A percentile compares a stretch with the other conserved stretches of the same genome.
These are phyloP conservation scores for Fimicolochytrium jonesii DNA, from an alignment of 192 early-diverging fungal species.

Conservation along the genomic window DNA sequence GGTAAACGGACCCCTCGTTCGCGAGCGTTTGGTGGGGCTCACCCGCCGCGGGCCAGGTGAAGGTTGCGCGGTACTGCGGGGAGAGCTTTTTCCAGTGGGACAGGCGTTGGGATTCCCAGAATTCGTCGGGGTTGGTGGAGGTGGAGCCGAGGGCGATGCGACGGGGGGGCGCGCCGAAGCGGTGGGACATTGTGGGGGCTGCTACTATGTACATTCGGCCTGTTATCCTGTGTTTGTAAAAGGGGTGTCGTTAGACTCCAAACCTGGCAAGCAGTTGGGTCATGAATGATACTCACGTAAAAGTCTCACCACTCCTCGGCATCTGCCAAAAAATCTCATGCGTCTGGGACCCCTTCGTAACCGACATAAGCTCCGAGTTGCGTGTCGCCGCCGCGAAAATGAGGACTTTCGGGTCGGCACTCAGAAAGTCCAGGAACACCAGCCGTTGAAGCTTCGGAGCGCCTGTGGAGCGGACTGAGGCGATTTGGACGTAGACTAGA, in stretches of 20 bases:
- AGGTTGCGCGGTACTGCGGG: slow-evolving; percentile 55
- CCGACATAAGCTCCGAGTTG: slow-evolving; percentile 65
- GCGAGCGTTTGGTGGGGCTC: slow-evolving; percentile 24
- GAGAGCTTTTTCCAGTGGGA: slow-evolving; percentile 55
- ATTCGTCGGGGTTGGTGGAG: slow-evolving; percentile 42
- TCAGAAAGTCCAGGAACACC: slow-evolving; percentile 64
- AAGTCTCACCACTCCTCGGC: slow-evolving; percentile 66
- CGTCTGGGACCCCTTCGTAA: slow-evolving; percentile 59
- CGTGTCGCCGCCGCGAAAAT: slow-evolving; percentile 63
- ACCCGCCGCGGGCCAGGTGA: slow-evolving; percentile 66
- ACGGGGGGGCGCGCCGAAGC: slow-evolving; percentile 38
- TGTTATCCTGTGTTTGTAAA: slow-evolving; percentile 35
- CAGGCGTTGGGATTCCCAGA: slow-evolving; percentile 63
- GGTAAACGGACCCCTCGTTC: slow-evolving; percentile 13
- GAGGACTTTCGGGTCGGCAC: slow-evolving; percentile 56
- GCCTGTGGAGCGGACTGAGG: slow-evolving; percentile 27
- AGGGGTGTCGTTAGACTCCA: no score
- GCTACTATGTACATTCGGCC: slow-evolving; percentile 69
- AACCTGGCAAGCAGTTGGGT: no score
- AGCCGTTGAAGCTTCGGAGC: slow-evolving; percentile 49
- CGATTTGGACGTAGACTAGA: slow-evolving; percentile 30
- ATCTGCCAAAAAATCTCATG: slow-evolving; percentile 72
- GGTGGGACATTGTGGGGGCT: slow-evolving; percentile 63
- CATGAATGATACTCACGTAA: slow-evolving; percentile 33
- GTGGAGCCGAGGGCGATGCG: slow-evolving; percentile 12